Evolutionary conservation across 2,329 filamentous ascomycete genomes (phyloP), one percentile per base, ranked within the genome.

Genomic region (Fusarium penzigii): DNA sequence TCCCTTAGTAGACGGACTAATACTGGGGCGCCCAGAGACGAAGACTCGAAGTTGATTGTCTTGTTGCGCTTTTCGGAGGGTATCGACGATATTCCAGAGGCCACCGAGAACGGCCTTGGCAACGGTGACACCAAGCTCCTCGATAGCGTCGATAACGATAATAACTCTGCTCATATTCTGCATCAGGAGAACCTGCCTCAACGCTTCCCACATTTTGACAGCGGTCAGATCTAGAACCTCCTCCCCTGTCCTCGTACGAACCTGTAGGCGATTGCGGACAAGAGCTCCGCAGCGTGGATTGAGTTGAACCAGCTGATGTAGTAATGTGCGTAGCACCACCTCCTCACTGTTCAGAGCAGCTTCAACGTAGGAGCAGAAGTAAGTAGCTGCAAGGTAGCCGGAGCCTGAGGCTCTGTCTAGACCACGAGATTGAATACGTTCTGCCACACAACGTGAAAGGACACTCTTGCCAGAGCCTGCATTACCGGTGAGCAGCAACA

Each of bases 331-430:
- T 5, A 51, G 17, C 4, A 51, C 39, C 0, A 29, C 29, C 20
- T 47, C 29, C 16, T 46, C 29, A 3, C 34, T 36, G 12, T 38
- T 51, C 12, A 29, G 11, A 6, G 36, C 42, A 34, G 39, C 39
- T n/a, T 47, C 44, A 13, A 43, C n/a, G 11, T 51, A 29, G n/a
- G 49, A 51, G 39, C 44, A 51, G 39, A 51, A 51, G 32, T 34
- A 46, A 11, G 17, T 47, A n/a, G 40, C 20, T 12, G n/a, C 29
- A 3, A 38, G 29, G 32, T 32, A 41, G 40, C n/a, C 38, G 12
- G 25, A 34, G 3, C 14, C 20, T 7, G n/a, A 20, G 2, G 13
- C 41, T 25, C 32, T 20, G 13, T 42, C 36, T 9, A 13, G 7
- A 11, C 17, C 29, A 5, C 49, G 39, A 20, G 44, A 42, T 13